Evolutionary conservation across 169 alveolate species (phyloP), one percentile per base, ranked within the genome.

Genomic region (Eimeria tenella): DNA sequence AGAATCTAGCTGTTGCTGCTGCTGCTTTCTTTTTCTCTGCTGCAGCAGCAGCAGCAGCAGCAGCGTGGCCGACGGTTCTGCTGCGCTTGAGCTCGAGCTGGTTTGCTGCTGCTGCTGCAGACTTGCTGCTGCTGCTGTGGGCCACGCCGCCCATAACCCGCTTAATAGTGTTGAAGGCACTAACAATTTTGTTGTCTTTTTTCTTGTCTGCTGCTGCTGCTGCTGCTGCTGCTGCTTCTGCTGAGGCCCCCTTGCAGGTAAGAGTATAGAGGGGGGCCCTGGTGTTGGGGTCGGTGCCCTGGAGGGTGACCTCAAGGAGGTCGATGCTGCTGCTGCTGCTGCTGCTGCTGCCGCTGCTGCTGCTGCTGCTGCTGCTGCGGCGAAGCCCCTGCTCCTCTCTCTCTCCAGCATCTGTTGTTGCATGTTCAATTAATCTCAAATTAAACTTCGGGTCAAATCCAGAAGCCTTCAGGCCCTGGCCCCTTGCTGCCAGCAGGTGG

Each of bases 361-460:
- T 79, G 70, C 68, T 21, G 50, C 15, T 15, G 23, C 25, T 56
- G 1, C 58, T 23, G 58, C 52, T 0, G 53, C 21, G 21, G 58
- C n/a, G 84, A n/a, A 11, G 84, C 9, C 19, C 11, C 17, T 17
- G 1, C 71, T 10, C 88, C 70, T 55, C 88, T 7, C 88, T 52
- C n/a, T 73, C 84, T 42, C 52, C 84, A 1, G 84, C 60, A 5
- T 17, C 90, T 2, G 58, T 50, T 19, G 93, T 86, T 17, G 93
- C 93, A 50, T 86, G 93, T 68, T 86, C 93, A 1, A 86, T 86
- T n/a, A 86, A 74, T 1, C 93, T 73, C 62, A 86, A 49, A 52
- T 86, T 86, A 52, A 86, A 86, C 82, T 86, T 86, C 53, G 93
- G 93, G 60, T 86, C 93, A 52, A 86, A 86, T 15, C 90, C 90